These are phyloP conservation scores for Lactuca saligna DNA, from an alignment of 129 eudicot species.

Conservation along the genomic window DNA sequence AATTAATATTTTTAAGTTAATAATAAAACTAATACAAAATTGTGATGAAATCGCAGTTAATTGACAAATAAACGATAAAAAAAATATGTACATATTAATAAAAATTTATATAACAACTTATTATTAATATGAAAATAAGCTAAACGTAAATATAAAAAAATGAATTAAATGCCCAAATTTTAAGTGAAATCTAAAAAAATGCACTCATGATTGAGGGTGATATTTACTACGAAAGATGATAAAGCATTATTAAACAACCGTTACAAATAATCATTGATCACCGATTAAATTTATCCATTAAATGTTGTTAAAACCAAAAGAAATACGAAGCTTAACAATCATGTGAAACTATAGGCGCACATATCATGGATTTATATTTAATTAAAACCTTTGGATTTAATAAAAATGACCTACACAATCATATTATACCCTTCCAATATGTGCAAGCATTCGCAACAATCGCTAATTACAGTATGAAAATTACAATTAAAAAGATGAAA, in stretches of 20 bases:
- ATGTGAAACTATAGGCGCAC: neutral
- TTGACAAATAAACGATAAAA: too few species aligned
- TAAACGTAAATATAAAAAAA: too few species aligned
- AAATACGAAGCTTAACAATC: neutral
- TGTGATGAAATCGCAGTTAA: too few species aligned
- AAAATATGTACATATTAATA: too few species aligned
- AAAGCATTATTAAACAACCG: conserved; percentile 47
- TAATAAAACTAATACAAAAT: too few species aligned
- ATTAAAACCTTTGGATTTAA: neutral
- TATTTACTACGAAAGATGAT: conserved; percentile 54
- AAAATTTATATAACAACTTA: too few species aligned
- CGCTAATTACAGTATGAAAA: conserved; percentile 72
- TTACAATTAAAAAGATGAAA: too few species aligned
- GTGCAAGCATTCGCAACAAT: conserved; percentile 76
- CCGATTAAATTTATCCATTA: conserved; percentile 47
- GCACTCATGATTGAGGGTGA: conserved; percentile 65
- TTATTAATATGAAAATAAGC: too few species aligned
- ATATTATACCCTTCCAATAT: conserved; percentile 72
- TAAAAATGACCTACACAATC: conserved; percentile 51
- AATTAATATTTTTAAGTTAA: too few species aligned
- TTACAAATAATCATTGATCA: conserved; percentile 34
- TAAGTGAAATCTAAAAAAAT: too few species aligned
- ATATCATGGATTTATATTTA: too few species aligned
- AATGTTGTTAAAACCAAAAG: neutral
- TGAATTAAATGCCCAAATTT: too few species aligned